Conservation (phyloP, 768 basidiomycete genomes). For the Goffeauzyma gilvescens region DNA sequence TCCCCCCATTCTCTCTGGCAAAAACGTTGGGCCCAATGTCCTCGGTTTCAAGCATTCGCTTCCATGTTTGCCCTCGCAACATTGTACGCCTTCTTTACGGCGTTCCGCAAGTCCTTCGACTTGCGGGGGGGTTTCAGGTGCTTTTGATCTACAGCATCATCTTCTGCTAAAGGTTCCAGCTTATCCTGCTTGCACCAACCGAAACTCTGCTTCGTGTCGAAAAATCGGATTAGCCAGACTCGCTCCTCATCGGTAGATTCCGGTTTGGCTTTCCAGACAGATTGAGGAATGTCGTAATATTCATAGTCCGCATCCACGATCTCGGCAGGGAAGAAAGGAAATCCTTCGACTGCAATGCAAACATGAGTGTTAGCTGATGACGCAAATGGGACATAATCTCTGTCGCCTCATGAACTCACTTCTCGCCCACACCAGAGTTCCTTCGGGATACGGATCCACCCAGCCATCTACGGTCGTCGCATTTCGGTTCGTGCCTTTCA, state of each 20-base stretch:
- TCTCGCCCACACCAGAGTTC: slow-evolving; percentile 11
- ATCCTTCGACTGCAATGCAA: slow-evolving; percentile 37
- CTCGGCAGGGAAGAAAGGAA: slow-evolving; percentile 71
- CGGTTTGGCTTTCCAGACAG: slow-evolving; percentile 15
- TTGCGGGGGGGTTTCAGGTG: no score
- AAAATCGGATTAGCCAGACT: slow-evolving; percentile 59
- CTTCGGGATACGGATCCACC: slow-evolving; percentile 14
- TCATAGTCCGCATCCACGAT: slow-evolving; percentile 45
- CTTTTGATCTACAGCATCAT: no score
- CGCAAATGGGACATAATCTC: not conserved
- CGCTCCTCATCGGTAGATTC: slow-evolving; percentile 35
- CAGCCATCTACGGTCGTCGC: not conserved
- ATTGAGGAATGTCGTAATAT: slow-evolving; percentile 41
- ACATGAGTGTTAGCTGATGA: not conserved
- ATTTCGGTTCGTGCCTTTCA: slow-evolving; percentile 4
- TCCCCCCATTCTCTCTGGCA: no score
- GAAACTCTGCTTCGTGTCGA: slow-evolving; percentile 44
- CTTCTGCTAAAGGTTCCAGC: slow-evolving; percentile 51
- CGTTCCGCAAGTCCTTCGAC: no score
- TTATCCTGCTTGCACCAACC: slow-evolving; percentile 46
- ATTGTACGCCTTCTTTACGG: no score
- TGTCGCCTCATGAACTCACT: no score
- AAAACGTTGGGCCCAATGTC: no score
- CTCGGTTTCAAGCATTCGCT: no score
- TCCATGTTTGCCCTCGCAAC: no score